These are phyloP conservation scores for Centrapalus pauciflorus DNA, from an alignment of 129 eudicot genomes.

Conservation along the genomic window DNA sequence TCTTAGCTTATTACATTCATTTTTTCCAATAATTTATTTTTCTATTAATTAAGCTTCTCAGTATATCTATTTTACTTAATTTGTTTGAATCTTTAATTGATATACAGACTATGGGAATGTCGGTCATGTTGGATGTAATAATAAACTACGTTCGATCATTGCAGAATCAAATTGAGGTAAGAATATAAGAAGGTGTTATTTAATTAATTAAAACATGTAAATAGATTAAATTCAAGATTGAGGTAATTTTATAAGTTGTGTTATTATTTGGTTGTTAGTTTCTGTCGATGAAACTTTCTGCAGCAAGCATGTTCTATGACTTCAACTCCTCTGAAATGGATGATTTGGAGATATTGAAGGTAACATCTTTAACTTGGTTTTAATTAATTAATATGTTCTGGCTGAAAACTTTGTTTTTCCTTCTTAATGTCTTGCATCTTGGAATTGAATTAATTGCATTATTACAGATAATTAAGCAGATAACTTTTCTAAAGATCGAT, in stretches of 20 bases:
- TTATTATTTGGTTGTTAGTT: conserved; percentile 36
- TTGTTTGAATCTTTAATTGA: no score
- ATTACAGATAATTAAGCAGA: no score
- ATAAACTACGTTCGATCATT: conserved; percentile 75
- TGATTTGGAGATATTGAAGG: conserved; percentile 56
- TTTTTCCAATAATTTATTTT: background rate
- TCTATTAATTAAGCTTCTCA: background rate
- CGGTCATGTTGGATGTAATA: conserved; percentile 87
- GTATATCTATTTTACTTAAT: background rate
- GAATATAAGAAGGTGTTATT: background rate
- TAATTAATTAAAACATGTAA: background rate
- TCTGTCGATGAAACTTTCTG: conserved; percentile 92
- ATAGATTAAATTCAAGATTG: background rate
- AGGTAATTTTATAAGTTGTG: background rate
- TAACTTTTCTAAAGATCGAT: no score
- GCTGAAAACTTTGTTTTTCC: no score
- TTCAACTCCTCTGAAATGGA: conserved; percentile 83
- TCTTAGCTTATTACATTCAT: background rate
- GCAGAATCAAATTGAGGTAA: conserved; percentile 93
- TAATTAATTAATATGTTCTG: no score
- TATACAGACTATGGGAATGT: conserved; percentile 94
- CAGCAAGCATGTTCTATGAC: conserved; percentile 83
- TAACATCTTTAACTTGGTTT: conserved; percentile 7
- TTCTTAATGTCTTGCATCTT: no score
- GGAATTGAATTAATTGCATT: no score